Evolutionary conservation across 352 stramenopile species (phyloP), one percentile per base, ranked within the genome.

Genomic region (Phytophthora fragariae): DNA sequence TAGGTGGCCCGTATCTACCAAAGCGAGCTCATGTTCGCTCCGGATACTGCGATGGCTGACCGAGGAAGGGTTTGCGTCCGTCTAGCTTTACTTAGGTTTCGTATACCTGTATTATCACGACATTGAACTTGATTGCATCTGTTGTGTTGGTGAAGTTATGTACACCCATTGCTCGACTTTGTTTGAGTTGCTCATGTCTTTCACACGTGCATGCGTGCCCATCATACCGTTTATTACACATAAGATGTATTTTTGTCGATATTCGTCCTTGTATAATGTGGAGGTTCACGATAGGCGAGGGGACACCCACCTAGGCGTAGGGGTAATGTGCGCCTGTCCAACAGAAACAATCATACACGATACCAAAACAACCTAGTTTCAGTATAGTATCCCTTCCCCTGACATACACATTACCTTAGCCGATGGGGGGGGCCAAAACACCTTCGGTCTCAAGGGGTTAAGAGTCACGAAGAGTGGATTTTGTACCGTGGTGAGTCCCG

Each of bases 111-210:
- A 47, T 47, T n/a, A 47, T n/a, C 39, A 47, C 39, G 39, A n/a
- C 39, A 47, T 47, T 47, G 39, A 47, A 47, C 39, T 47, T 47
- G 39, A 47, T 47, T 47, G 39, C 39, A 47, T 47, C 39, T 47
- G 39, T n/a, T 47, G 1, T n/a, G 14, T 47, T 47, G 39, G 39
- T 47, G 9, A 9, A n/a, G 39, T 47, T 47, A 47, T 47, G 39
- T n/a, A n/a, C 39, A 47, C 11, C 39, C 39, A 11, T 47, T 47
- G 1, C 39, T 47, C 11, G 39, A 47, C 39, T 47, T 11, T 47
- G 39, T 11, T 47, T 10, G 17, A 9, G 8, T 3, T 47, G 39
- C 2, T n/a, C 39, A 19, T 47, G 39, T 47, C 39, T 47, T 11
- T 47, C 11, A 11, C 11, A 47, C 39, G 39, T 47, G 39, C 39